These are phyloP conservation scores for Yamadazyma phyllophila DNA, from an alignment of 805 yeast genomes.

Conservation along the genomic window DNA sequence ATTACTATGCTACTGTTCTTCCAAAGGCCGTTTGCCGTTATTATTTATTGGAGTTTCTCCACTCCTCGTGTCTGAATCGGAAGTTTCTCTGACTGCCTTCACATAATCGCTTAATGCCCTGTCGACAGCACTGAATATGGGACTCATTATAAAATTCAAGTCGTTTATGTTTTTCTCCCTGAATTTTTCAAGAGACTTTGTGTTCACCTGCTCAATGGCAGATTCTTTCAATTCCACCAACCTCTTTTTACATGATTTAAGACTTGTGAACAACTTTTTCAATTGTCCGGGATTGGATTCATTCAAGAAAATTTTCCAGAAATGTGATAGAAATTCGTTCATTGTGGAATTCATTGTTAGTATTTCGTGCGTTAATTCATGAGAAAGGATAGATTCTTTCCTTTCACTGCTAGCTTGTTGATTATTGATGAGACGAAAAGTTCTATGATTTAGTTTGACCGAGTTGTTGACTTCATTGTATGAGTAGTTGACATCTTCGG, in stretches of 20 bases:
- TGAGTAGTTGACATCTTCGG: conserved; percentile 31
- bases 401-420: conserved; percentile 2
- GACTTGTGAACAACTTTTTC: conserved; percentile 34
- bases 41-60: conserved; percentile 21
- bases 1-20: conserved; percentile 4
- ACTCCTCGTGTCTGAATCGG: background rate
- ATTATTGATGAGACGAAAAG: conserved; percentile 20
- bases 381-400: background rate
- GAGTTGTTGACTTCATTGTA: conserved; percentile 29
- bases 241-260: conserved; percentile 33
- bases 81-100: conserved; percentile 23
- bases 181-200: conserved; percentile 25
- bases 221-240: conserved; percentile 27
- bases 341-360: conserved; percentile 37
- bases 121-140: conserved; percentile 30
- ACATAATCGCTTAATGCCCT: conserved; percentile 36
- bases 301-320: conserved; percentile 38
- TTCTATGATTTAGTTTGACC: conserved; percentile 35
- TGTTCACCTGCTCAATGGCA: conserved; percentile 14
- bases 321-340: conserved; percentile 43
- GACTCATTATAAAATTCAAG: conserved; percentile 29
- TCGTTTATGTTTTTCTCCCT: conserved; percentile 34
- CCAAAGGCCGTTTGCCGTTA: conserved; percentile 33
- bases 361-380: conserved; percentile 27
- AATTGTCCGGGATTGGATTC: conserved; percentile 38